These are phyloP conservation scores for Phyllostachys edulis DNA, from an alignment of 176 grass and related monocot species.

Conservation along the genomic window DNA sequence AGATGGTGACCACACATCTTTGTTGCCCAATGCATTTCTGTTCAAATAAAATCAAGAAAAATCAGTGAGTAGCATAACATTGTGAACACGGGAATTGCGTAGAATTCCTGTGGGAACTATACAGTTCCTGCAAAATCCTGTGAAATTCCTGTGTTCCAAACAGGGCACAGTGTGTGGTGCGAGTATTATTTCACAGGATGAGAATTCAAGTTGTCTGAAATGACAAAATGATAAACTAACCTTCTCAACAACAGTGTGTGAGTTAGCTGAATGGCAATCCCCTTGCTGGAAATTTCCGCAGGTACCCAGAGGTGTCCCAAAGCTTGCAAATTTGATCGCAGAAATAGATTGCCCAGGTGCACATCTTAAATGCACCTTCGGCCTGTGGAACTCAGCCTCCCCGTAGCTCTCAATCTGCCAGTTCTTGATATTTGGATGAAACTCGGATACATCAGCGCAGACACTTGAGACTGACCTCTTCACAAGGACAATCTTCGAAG, in stretches of 20 bases:
- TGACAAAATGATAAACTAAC: constrained; percentile 29
- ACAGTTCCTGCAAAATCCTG: not conserved
- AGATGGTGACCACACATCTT: constrained; percentile 67
- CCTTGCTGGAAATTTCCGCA: constrained; percentile 91
- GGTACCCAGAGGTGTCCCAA: constrained; percentile 83
- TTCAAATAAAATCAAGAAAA: constrained; percentile 9
- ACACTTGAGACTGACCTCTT: constrained; percentile 86
- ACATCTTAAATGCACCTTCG: constrained; percentile 83
- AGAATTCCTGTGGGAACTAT: not conserved
- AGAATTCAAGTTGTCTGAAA: not conserved
- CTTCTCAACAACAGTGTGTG: constrained; percentile 72
- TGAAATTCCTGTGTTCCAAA: not conserved
- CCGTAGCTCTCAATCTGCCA: constrained; percentile 79
- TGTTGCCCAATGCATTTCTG: constrained; percentile 89
- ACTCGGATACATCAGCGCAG: constrained; percentile 93
- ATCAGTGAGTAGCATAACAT: not conserved
- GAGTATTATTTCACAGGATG: not conserved
- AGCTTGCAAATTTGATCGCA: constrained; percentile 95
- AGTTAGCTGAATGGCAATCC: constrained; percentile 72
- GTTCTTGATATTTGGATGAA: constrained; percentile 81
- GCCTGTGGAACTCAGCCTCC: constrained; percentile 43
- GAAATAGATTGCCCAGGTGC: constrained; percentile 80
- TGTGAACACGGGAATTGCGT: not conserved
- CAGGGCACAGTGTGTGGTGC: not conserved
- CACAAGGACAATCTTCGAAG: constrained; percentile 66